Percentiles rank a stretch among this genome's conserved stretches.
Evolutionary conservation across 768 basidiomycete genomes (phyloP).

Genomic region (Hygrophoropsis aurantiaca): DNA sequence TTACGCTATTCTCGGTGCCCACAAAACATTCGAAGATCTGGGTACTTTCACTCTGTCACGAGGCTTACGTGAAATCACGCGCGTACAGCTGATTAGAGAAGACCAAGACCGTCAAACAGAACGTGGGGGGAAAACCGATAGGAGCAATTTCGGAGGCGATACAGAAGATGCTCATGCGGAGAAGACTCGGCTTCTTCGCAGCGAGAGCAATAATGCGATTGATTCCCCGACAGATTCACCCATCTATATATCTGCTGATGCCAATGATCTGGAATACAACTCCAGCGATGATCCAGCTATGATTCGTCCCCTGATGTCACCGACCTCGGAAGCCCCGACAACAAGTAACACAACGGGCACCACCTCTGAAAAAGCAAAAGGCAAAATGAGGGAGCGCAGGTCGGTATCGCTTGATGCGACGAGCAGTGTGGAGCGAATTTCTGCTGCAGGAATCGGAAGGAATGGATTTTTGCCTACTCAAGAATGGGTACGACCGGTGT

Average conservation of each 20-base stretch:
- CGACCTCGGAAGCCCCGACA: conserved; percentile 39
- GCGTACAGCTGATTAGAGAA: conserved; percentile 70
- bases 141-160: conserved; percentile 1
- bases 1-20: conserved; percentile 81
- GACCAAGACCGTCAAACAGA: conserved; percentile 48
- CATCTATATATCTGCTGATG: conserved; percentile 1
- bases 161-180: conserved; percentile 50
- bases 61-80: conserved; percentile 84
- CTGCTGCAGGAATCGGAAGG: conserved; percentile 72
- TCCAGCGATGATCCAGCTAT: conserved; percentile 6
- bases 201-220: conserved; percentile 40
- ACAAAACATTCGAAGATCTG: conserved; percentile 84
- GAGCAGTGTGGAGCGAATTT: conserved; percentile 59
- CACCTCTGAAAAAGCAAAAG: conserved; percentile 84
- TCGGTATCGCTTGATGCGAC: conserved; percentile 53
- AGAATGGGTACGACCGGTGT: conserved; percentile 78
- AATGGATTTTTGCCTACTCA: conserved; percentile 95
- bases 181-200: conserved; percentile 65
- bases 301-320: conserved; percentile 42
- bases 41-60: conserved; percentile 87
- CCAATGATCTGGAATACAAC: conserved; percentile 7
- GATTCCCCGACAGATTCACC: conserved; percentile 22
- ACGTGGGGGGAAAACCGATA: conserved; percentile 22
- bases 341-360: conserved; percentile 24
- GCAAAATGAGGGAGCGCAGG: conserved; percentile 83